Percentiles rank a stretch among this genome's conserved stretches.
Evolutionary conservation across 140 eudicot species (phyloP).

Genomic region (Anethum foeniculum): DNA sequence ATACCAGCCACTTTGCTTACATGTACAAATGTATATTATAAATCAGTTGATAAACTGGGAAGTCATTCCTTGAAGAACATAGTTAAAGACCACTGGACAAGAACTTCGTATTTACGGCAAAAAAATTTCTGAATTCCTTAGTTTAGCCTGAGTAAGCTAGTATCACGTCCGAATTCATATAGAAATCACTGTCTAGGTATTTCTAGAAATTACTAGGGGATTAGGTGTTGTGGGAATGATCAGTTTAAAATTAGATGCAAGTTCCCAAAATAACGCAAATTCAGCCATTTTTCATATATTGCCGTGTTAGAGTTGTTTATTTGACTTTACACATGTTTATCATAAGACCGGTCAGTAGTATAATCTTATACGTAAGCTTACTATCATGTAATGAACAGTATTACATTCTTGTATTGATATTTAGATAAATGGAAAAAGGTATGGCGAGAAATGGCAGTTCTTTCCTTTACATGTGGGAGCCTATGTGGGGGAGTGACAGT

Average conservation of each 20-base stretch:
- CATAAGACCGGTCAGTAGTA: background rate
- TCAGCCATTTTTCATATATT: background rate
- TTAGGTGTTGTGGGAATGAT: background rate
- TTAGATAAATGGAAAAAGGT: background rate
- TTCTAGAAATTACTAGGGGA: background rate
- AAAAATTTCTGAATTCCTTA: background rate
- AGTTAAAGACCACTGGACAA: background rate
- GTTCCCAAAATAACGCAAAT: background rate
- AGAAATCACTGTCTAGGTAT: background rate
- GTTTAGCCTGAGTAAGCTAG: background rate
- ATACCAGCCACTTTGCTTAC: background rate
- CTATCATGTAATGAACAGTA: background rate
- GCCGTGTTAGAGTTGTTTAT: background rate
- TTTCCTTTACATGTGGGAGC: slow-evolving; percentile 5
- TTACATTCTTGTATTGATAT: background rate
- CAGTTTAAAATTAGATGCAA: background rate
- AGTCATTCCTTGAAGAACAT: background rate
- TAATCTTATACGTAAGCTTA: background rate
- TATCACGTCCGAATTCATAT: background rate
- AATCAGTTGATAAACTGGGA: background rate
- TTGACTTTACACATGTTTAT: background rate
- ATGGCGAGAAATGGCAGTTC: background rate
- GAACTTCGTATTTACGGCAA: background rate
- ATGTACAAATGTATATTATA: background rate
- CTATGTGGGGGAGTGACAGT: slow-evolving; percentile 7